Base-by-base conservation (phyloP, 495 filamentous ascomycete genomes). In the Entonaema liquescens region DNA sequence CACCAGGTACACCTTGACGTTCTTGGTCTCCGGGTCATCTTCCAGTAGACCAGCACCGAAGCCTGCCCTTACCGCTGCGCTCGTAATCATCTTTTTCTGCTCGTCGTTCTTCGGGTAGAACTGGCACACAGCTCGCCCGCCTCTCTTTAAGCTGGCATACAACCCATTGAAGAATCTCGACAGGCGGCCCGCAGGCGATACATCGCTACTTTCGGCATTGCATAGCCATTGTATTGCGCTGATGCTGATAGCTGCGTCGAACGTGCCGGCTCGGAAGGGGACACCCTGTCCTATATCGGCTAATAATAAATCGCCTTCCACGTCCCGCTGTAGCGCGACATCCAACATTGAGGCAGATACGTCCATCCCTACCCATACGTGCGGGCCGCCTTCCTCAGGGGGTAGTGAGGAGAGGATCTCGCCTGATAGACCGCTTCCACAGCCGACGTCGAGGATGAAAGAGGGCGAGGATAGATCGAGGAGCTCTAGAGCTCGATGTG, bases 171-270 rank as follows among this genome's bases (percentile, higher is more conserved):
- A 99, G 70, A 99, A 99, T 31, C 95, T 85, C 29, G 85, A 82
- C 50, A 99, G 76, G 15, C 96, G 84, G 8, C 91, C 91, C 26
- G 90, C 84, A 0, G 93, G 88, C 9, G 86, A 90, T 8, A 95
- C 94, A 17, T 96, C 92, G 73, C 87, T 91, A 58, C 87, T 89
- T 76, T 98, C 96, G 17, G 94, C 95, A 81, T 97, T 98, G 79
- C 95, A 99, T 5, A 99, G 85, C 95, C 95, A 99, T 78, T 99
- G 95, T 29, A 99, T 92, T 2, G 95, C 95, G 78, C 88, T 91
- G 74, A 99, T 98, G 74, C 89, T 93, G 69, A 99, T 92, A 13
- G 95, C 95, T 5, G 94, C 95, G 80, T 99, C 95, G 78, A 99
- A 98, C 0, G 91, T 87, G 8, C 95, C 95, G 0, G 95, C 86